phyloP scores from a whole-genome alignment of 139 green algal genomes.

The Chlorella sorokiniana region DNA sequence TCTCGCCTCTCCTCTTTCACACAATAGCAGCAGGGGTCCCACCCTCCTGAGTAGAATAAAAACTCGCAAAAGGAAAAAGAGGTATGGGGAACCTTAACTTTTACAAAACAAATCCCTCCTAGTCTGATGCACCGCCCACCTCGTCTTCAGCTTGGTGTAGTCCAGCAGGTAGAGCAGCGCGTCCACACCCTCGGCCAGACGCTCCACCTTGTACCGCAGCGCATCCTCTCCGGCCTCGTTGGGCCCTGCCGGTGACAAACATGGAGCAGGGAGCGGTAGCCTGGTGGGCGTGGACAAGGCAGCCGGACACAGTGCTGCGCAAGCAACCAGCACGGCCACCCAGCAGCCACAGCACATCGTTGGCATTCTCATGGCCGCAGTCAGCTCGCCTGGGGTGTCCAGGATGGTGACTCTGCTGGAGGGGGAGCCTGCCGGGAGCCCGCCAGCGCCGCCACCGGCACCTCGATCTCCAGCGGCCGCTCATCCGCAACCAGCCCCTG shows the following conservation, averaged over 20 bases:
- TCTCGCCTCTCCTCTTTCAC: too few relatives aligned
- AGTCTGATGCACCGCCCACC: background rate
- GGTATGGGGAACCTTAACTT: too few relatives aligned
- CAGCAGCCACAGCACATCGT: too few relatives aligned
- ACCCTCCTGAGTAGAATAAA: too few relatives aligned
- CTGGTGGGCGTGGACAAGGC: background rate
- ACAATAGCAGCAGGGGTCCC: too few relatives aligned
- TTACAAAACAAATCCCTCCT: too few relatives aligned
- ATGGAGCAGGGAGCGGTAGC: background rate
- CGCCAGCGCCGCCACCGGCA: conserved; percentile 51
- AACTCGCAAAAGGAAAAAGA: too few relatives aligned
- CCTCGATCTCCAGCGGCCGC: conserved; percentile 48
- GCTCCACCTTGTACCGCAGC: conserved; percentile 73
- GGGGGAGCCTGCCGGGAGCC: background rate
- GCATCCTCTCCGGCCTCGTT: conserved; percentile 78
- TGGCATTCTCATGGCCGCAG: background rate
- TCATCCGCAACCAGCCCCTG: conserved; percentile 10
- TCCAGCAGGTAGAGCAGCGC: conserved; percentile 76
- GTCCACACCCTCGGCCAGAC: conserved; percentile 73
- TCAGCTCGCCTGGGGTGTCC: background rate
- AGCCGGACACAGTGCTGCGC: too few relatives aligned
- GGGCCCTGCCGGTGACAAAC: conserved; percentile 40
- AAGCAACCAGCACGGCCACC: too few relatives aligned
- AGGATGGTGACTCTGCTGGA: background rate
- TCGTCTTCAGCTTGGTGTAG: conserved; percentile 84